Base-by-base conservation (phyloP, 2,329 filamentous ascomycete genomes). In the Cephalotrichum gorgonifer region DNA sequence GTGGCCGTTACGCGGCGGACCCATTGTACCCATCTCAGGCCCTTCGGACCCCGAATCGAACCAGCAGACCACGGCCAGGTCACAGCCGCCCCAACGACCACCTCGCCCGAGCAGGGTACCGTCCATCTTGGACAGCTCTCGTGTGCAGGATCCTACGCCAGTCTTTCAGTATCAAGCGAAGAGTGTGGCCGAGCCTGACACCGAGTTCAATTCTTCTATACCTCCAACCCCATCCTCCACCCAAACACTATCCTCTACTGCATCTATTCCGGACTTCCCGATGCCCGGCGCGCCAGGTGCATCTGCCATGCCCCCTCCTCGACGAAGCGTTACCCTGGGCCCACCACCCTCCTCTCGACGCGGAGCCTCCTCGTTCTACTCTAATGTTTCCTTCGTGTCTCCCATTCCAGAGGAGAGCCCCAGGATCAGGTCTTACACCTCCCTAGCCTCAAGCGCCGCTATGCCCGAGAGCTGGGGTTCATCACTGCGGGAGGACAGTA, bases 331-430 rank as follows among this genome's bases (percentile, higher is more conserved):
- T 14, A 75, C 68, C 45, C 60, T 82, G 12, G 79, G 79, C 3
- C 79, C 79, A 17, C 80, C 80, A 1, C 79, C 79, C 3, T 78
- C 74, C 12, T 71, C 78, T 3, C 71, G 80, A 56, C 69, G 79
- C 55, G 79, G 79, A 1, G 74, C 72, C 26, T 83, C 79, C 0
- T 81, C 79, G 0, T 83, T 81, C 52, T 83, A 85, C 57, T 85
- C 83, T 3, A 77, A 74, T 54, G 66, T 72, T 12, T 85, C 83
- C 0, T 83, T 75, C 52, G 83, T 89, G 25, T 85, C 85, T 1
- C 85, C 86, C 0, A 89, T 90, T 48, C 83, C 81, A 1, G 86
- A 89, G 62, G 85, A 89, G 59, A 78, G 74, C 53, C 73, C 77
- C 0, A 70, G 74, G 23, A 68, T 73, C 3, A 68, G 72, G 48